Conservation (phyloP, 2,329 filamentous ascomycete species). For the Emergomyces pasteurianus region DNA sequence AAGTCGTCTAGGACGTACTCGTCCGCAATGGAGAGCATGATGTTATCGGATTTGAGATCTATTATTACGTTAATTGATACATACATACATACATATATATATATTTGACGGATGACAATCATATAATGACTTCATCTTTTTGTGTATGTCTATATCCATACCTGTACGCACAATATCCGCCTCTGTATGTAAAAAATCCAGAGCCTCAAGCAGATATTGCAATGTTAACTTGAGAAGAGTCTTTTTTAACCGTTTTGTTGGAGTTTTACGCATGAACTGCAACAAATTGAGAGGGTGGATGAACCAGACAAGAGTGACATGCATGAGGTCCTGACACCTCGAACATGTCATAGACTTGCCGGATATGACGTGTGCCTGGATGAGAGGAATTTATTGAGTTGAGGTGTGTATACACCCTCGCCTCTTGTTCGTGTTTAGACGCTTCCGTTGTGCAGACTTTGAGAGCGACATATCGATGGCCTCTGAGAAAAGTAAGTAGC, state of each 20-base stretch:
- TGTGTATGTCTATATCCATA: conserved; percentile 3
- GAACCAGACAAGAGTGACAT: background rate
- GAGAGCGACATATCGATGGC: background rate
- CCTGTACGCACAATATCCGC: conserved; percentile 17
- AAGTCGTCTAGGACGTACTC: conserved; percentile 16
- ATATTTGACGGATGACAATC: no score
- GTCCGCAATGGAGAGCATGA: conserved; percentile 18
- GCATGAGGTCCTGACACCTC: background rate
- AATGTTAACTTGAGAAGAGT: conserved; percentile 14
- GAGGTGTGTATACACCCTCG: background rate
- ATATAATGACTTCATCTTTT: no score
- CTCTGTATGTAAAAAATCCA: conserved; percentile 20
- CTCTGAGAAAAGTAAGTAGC: no score
- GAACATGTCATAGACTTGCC: background rate
- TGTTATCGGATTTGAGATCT: conserved; percentile 21
- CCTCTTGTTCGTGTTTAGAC: background rate
- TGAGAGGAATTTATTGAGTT: background rate
- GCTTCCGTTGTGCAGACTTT: background rate
- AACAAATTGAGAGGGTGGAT: background rate
- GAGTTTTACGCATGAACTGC: background rate
- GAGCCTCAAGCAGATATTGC: conserved; percentile 14
- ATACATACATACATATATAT: no score
- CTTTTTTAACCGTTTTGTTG: conserved; percentile 9
- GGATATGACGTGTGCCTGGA: background rate
- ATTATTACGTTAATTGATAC: background rate